These are phyloP conservation scores for Tricholoma sp. DNA, from an alignment of 768 basidiomycete species.

Conservation along the genomic window DNA sequence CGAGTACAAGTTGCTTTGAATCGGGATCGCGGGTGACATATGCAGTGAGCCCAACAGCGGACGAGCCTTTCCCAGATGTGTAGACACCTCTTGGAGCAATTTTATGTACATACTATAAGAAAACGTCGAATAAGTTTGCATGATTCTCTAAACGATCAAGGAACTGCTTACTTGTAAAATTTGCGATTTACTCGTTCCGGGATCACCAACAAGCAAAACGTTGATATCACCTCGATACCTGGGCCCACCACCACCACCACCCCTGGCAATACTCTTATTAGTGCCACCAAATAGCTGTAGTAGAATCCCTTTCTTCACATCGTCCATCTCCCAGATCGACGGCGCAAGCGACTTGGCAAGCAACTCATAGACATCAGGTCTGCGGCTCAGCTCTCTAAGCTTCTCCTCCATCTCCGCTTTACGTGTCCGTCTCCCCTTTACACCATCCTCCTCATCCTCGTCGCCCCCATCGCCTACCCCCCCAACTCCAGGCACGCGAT, in stretches of 20 bases:
- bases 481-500: slow-evolving; percentile 64
- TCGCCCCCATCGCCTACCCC: slow-evolving; percentile 67
- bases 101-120: slow-evolving; percentile 89
- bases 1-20: slow-evolving; percentile 95
- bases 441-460: slow-evolving; percentile 50
- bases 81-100: slow-evolving; percentile 97
- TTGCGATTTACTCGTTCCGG: slow-evolving; percentile 95
- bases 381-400: slow-evolving; percentile 63
- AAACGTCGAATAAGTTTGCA: background rate
- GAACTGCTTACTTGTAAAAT: slow-evolving; percentile 68
- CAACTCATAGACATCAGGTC: slow-evolving; percentile 82
- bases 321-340: slow-evolving; percentile 97
- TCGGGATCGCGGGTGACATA: slow-evolving; percentile 98
- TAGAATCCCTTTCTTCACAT: slow-evolving; percentile 97
- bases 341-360: slow-evolving; percentile 86
- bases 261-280: slow-evolving; percentile 89
- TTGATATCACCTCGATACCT: slow-evolving; percentile 98
- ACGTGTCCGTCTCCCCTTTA: slow-evolving; percentile 38
- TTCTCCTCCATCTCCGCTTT: slow-evolving; percentile 77
- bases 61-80: slow-evolving; percentile 96
- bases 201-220: slow-evolving; percentile 94
- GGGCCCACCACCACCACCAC: slow-evolving; percentile 94
- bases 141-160: background rate
- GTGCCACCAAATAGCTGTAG: slow-evolving; percentile 97
- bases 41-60: slow-evolving; percentile 96